A percentile compares a stretch with the other conserved stretches of the same genome.
These are phyloP conservation scores for Jackrogersella multiformis DNA, from an alignment of 495 filamentous ascomycete species.

Conservation along the genomic window DNA sequence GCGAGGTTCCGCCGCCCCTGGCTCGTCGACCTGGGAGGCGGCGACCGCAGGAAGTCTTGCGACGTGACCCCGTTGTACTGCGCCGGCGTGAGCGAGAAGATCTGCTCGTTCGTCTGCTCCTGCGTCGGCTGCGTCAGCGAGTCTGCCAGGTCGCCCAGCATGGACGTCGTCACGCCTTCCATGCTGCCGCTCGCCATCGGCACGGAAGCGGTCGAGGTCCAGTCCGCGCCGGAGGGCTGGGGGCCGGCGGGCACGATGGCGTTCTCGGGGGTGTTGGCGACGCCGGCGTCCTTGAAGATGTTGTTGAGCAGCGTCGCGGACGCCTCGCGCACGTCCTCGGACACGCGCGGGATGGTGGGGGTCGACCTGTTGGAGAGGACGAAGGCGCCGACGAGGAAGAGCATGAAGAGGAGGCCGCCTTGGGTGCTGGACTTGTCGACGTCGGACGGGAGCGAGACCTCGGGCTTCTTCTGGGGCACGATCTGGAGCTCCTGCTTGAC, in stretches of 20 bases:
- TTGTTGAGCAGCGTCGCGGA: slow-evolving; percentile 89
- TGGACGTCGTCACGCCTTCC: slow-evolving; percentile 67
- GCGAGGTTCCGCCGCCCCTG: slow-evolving; percentile 77
- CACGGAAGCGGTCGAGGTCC: slow-evolving; percentile 53
- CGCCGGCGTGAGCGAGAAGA: slow-evolving; percentile 83
- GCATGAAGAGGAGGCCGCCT: slow-evolving; percentile 76
- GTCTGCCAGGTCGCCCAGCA: slow-evolving; percentile 78
- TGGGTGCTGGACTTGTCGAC: slow-evolving; percentile 70
- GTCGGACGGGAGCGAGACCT: slow-evolving; percentile 60
- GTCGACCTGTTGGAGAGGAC: slow-evolving; percentile 84
- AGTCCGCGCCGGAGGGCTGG: slow-evolving; percentile 61
- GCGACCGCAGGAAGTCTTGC: slow-evolving; percentile 68
- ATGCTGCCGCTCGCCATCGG: slow-evolving; percentile 63
- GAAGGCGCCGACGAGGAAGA: slow-evolving; percentile 95
- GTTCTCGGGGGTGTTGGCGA: slow-evolving; percentile 57
- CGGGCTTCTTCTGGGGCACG: slow-evolving; percentile 66
- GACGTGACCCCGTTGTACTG: slow-evolving; percentile 90
- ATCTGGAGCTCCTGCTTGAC: slow-evolving; percentile 66
- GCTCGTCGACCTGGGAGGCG: slow-evolving; percentile 58
- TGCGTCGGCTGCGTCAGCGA: slow-evolving; percentile 78
- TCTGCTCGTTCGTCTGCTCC: slow-evolving; percentile 88
- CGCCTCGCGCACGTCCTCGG: slow-evolving; percentile 91
- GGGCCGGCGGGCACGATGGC: slow-evolving; percentile 59
- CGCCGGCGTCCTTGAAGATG: slow-evolving; percentile 82
- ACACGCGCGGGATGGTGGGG: slow-evolving; percentile 80